Evolutionary conservation across 2,329 filamentous ascomycete genomes (phyloP).

Genomic region (Aspergillus flavus): DNA sequence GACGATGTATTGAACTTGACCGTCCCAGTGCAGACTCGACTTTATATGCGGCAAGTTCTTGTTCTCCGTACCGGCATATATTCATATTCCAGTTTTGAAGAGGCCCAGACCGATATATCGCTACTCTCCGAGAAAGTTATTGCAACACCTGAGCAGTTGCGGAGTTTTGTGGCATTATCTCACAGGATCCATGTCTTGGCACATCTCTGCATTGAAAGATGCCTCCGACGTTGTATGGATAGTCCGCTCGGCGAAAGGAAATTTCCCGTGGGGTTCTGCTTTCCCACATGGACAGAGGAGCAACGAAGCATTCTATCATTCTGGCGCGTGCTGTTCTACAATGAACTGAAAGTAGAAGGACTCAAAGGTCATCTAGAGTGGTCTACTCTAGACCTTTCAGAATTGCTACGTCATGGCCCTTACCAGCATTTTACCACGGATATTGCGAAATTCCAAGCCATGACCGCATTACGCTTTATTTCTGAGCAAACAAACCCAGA

Average conservation of each 20-base stretch:
- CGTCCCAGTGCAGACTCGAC: background rate
- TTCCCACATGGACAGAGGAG: slow-evolving; percentile 7
- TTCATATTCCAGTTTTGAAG: background rate
- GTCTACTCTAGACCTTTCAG: background rate
- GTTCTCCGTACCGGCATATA: background rate
- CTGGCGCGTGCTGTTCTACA: background rate
- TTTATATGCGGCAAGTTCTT: background rate
- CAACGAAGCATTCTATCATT: slow-evolving; percentile 3
- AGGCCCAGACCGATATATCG: background rate
- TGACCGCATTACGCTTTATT: background rate
- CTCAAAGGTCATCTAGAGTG: background rate
- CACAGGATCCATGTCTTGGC: background rate
- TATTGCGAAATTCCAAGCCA: background rate
- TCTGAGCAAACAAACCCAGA: background rate
- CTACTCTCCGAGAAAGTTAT: background rate
- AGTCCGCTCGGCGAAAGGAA: background rate
- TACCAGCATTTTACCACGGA: background rate
- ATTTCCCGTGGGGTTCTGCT: background rate
- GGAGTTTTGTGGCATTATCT: background rate
- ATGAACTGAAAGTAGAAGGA: background rate
- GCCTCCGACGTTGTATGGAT: background rate
- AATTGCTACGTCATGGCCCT: background rate
- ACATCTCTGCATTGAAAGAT: slow-evolving; percentile 1
- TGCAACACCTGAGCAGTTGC: background rate
- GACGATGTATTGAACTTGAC: background rate